phyloP scores from a whole-genome alignment of 257 asterid species.

The Nicotiana knightiana region DNA sequence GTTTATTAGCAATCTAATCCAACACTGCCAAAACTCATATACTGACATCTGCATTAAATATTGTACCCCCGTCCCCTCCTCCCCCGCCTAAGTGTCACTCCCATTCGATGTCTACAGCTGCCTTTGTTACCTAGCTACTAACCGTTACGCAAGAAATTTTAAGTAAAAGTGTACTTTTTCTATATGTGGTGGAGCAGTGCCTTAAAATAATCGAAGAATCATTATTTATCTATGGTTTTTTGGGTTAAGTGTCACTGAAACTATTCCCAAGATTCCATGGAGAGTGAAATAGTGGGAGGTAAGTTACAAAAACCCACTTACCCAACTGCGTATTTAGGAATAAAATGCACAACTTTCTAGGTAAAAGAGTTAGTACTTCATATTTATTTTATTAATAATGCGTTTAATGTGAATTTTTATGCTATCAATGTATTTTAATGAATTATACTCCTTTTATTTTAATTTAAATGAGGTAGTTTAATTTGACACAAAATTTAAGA shows the following conservation, averaged over 20 bases:
- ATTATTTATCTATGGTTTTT: neutral
- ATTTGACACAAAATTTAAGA: too few relatives aligned
- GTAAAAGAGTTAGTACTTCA: conserved; percentile 8
- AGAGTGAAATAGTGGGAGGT: conserved; percentile 20
- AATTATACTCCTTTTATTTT: too few relatives aligned
- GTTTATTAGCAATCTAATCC: conserved; percentile 2
- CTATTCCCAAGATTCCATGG: conserved; percentile 46
- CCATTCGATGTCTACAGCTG: neutral
- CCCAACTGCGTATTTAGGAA: conserved; percentile 26
- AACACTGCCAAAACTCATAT: conserved; percentile 3
- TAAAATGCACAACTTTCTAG: conserved; percentile 32
- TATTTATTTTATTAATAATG: neutral
- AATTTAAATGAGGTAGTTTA: too few relatives aligned
- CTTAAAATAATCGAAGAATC: neutral
- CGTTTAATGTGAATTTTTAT: too few relatives aligned
- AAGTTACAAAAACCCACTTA: conserved; percentile 12
- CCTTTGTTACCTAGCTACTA: conserved; percentile 7
- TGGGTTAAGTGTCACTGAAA: conserved; percentile 28
- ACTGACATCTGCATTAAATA: conserved; percentile 6
- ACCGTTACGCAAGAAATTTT: neutral
- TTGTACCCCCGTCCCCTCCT: neutral
- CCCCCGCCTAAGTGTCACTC: neutral
- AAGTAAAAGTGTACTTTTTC: neutral
- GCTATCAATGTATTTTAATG: too few relatives aligned
- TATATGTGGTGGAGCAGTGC: neutral